Percentiles rank a stretch among this genome's conserved stretches.
Conservation (phyloP, 129 eudicot species). For the Lonicera japonica region DNA sequence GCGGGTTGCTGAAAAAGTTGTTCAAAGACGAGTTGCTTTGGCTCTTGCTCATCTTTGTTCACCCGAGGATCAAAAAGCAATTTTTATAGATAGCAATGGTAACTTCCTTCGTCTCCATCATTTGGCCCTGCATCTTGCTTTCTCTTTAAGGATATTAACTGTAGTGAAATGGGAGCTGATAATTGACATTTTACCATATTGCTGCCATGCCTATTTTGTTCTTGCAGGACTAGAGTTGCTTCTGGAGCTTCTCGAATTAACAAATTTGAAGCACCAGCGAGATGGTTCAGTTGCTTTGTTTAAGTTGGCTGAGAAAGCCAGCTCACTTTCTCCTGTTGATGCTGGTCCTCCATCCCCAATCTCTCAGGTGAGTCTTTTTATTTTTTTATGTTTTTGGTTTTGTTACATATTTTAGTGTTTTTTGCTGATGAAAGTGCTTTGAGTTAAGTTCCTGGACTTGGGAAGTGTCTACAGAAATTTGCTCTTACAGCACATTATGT, state of each 20-base stretch:
- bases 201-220: neutral
- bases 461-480: too few relatives aligned
- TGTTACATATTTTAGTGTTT: too few relatives aligned
- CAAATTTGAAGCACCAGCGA: constrained; percentile 46
- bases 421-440: too few relatives aligned
- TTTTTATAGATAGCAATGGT: constrained; percentile 71
- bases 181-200: neutral
- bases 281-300: constrained; percentile 66
- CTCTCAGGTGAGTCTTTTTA: constrained; percentile 45
- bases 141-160: neutral
- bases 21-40: constrained; percentile 62
- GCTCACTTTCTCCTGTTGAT: constrained; percentile 59
- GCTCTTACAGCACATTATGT: too few relatives aligned
- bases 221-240: constrained; percentile 65
- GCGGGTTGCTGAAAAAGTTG: constrained; percentile 51
- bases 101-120: constrained; percentile 17
- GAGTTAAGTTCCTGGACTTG: neutral
- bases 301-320: constrained; percentile 69
- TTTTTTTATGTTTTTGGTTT: neutral
- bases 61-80: constrained; percentile 56
- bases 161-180: neutral
- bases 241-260: constrained; percentile 62
- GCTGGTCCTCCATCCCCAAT: constrained; percentile 88
- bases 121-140: neutral
- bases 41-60: constrained; percentile 97